Evolutionary conservation across 352 stramenopile species (phyloP), one percentile per base, ranked within the genome.

Genomic region (Detonula confervacea): DNA sequence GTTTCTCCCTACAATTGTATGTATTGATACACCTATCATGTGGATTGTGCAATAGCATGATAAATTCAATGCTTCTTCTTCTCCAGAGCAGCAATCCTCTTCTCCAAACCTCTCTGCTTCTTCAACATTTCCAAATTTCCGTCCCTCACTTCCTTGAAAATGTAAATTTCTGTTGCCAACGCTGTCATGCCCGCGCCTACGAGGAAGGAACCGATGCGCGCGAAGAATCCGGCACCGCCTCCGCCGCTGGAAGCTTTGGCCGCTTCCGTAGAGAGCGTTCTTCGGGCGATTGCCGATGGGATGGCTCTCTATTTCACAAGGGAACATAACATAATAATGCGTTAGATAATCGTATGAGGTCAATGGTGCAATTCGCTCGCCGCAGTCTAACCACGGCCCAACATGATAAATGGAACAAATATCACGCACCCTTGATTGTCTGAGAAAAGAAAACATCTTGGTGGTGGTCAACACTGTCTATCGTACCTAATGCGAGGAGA

Each of bases 51-150:
- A n/a, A n/a, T n/a, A n/a, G n/a, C n/a, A n/a, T n/a, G n/a, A n/a
- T n/a, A n/a, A n/a, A n/a, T n/a, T n/a, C n/a, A n/a, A n/a, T n/a
- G n/a, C n/a, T n/a, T 73, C 29, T 83, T 80, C 59, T 80, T 83
- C 47, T 86, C 77, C 52, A 83, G 62, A 25, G 56, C 52, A 56
- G 66, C 74, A 54, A 49, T 49, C 12, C 39, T 49, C 35, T 42
- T 42, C 12, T 49, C 39, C 39, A 49, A 16, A 49, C 11, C 4
- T 27, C 71, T 80, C 74, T 93, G 88, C 54, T 89, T 91, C 39
- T 66, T 71, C 18, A 93, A 55, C 77, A 93, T 89, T 12, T 81
- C 52, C 35, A 85, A 67, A 73, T 93, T 93, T 5, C 88, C 87
- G 4, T 86, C 67, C 16, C 49, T 65, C 12, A 93, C 14, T 72